Evolutionary conservation across 1,284 basidiomycete species (phyloP).

Genomic region (Xanthoconium separans): DNA sequence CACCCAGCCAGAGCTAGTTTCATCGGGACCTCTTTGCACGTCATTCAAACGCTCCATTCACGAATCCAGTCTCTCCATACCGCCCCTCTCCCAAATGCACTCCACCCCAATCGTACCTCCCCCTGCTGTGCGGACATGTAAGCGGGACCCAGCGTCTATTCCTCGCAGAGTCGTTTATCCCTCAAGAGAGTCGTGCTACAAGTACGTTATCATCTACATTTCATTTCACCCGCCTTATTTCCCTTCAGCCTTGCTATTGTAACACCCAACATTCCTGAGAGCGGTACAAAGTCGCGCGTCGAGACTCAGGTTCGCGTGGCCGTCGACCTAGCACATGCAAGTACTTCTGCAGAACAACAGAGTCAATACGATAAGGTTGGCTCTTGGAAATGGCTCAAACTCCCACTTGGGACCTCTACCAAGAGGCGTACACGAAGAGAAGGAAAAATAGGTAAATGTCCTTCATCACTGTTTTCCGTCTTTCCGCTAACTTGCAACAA

Average conservation of each 20-base stretch:
- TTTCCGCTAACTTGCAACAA: conserved; percentile 34
- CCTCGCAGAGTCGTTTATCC: conserved; percentile 63
- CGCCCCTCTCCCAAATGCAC: conserved; percentile 32
- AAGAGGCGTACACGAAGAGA: conserved; percentile 84
- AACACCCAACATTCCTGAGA: conserved; percentile 80
- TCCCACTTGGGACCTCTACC: conserved; percentile 77
- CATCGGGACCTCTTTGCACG: conserved; percentile 9
- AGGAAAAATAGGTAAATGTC: conserved; percentile 70
- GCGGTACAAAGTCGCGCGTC: conserved; percentile 90
- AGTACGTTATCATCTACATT: conserved; percentile 46
- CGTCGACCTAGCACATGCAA: conserved; percentile 70
- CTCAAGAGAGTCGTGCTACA: conserved; percentile 69
- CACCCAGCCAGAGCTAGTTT: conserved; percentile 6
- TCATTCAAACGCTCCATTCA: conserved; percentile 17
- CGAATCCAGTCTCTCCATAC: conserved; percentile 26
- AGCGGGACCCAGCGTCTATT: conserved; percentile 46
- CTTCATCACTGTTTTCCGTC: conserved; percentile 4
- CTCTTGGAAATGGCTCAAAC: conserved; percentile 80
- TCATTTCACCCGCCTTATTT: conserved; percentile 19
- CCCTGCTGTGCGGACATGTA: conserved; percentile 53
- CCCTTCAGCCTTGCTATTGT: conserved; percentile 65
- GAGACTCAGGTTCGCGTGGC: conserved; percentile 89
- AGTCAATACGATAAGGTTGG: conserved; percentile 71
- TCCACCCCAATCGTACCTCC: conserved; percentile 43
- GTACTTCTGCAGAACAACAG: conserved; percentile 56